phyloP scores from a whole-genome alignment of 768 basidiomycete genomes.

The Lactarius pseudohatsudake region DNA sequence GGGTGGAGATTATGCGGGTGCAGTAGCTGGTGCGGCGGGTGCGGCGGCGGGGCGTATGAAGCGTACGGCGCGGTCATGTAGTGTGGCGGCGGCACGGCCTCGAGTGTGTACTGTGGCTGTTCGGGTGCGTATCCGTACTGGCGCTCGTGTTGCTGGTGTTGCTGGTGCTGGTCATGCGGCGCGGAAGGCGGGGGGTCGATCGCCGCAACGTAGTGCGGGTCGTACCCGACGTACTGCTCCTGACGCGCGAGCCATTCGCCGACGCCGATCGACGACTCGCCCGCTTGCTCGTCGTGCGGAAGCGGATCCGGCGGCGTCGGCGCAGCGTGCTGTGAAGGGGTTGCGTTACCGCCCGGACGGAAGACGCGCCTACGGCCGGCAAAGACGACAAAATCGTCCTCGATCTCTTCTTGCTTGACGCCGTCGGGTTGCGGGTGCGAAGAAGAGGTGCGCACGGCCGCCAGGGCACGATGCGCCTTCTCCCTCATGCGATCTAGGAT shows the following conservation, averaged over 20 bases:
- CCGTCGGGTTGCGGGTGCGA: conserved; percentile 36
- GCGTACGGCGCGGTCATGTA: conserved; percentile 11
- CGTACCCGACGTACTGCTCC: conserved; percentile 10
- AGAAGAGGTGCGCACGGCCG: conserved; percentile 40
- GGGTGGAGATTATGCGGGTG: not conserved
- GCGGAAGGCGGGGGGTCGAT: conserved; percentile 13
- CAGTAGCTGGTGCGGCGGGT: not conserved
- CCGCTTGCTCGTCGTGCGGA: conserved; percentile 6
- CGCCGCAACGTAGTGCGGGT: conserved; percentile 10
- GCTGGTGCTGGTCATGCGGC: not conserved
- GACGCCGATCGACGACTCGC: conserved; percentile 10
- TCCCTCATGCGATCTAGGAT: conserved; percentile 61
- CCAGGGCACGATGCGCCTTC: conserved; percentile 61
- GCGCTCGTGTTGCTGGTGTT: conserved; percentile 1
- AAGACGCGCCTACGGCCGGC: conserved; percentile 67
- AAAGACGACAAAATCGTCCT: conserved; percentile 69
- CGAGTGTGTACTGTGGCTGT: conserved; percentile 22
- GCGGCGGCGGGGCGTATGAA: not conserved
- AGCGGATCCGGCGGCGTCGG: not conserved
- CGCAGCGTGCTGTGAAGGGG: not conserved
- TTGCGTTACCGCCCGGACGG: conserved; percentile 42
- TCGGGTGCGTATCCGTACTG: conserved; percentile 21
- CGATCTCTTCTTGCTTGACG: conserved; percentile 51
- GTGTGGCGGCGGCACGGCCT: conserved; percentile 1
- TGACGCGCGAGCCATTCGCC: conserved; percentile 25